A percentile compares a stretch with the other conserved stretches of the same genome.
phyloP scores from a whole-genome alignment of 2,329 filamentous ascomycete genomes.

The Beauveria brongniartii region DNA sequence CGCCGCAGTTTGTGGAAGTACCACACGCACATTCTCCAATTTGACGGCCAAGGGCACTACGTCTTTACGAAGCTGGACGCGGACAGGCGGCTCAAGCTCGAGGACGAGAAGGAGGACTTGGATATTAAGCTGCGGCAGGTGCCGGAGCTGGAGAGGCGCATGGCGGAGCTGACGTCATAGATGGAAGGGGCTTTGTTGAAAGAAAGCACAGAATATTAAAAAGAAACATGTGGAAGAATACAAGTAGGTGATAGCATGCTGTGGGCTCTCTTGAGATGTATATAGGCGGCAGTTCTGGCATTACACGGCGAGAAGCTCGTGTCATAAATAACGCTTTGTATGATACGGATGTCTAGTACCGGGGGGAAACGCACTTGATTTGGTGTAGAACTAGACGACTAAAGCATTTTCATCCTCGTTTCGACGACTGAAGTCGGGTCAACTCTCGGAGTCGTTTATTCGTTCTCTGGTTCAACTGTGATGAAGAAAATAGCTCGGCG shows the following conservation, averaged over 20 bases:
- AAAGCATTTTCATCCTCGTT: no score
- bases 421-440: no score
- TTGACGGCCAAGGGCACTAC: slow-evolving; percentile 87
- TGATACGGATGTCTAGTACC: slow-evolving; percentile 4
- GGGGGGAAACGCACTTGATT: background rate
- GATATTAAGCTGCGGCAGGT: slow-evolving; percentile 79
- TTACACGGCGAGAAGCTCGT: background rate
- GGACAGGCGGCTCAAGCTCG: slow-evolving; percentile 72
- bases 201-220: background rate
- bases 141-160: slow-evolving; percentile 77
- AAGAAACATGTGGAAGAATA: background rate
- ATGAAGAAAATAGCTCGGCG: no score
- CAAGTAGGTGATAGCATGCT: background rate
- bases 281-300: background rate
- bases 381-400: background rate
- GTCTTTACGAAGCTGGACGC: slow-evolving; percentile 88
- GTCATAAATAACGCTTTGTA: slow-evolving; percentile 1
- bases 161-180: slow-evolving; percentile 61
- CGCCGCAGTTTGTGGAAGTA: slow-evolving; percentile 92
- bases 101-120: slow-evolving; percentile 94
- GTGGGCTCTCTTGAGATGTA: background rate
- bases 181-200: background rate
- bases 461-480: no score
- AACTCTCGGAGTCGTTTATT: no score
- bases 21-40: slow-evolving; percentile 88